phyloP scores from a whole-genome alignment of 768 basidiomycete genomes.

The Naganishia friedmannii region DNA sequence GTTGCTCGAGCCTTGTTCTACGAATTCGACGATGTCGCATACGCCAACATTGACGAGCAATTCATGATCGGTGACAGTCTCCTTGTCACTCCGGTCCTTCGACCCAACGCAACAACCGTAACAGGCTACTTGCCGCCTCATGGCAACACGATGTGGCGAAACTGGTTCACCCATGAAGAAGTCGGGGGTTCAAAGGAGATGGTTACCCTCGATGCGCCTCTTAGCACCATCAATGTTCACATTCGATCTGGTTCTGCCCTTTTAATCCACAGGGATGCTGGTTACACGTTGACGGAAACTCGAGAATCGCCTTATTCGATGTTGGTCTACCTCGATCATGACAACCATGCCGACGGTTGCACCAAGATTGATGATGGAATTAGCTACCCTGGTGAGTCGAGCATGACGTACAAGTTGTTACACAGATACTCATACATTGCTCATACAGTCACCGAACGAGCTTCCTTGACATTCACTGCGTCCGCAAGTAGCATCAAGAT shows the following conservation, averaged over 20 bases:
- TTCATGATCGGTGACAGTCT: slow-evolving; percentile 70
- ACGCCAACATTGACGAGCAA: slow-evolving; percentile 54
- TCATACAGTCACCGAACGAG: slow-evolving; percentile 33
- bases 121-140: slow-evolving; percentile 54
- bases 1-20: slow-evolving; percentile 73
- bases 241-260: slow-evolving; percentile 68
- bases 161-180: slow-evolving; percentile 48
- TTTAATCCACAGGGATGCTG: slow-evolving; percentile 63
- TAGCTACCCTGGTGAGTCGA: slow-evolving; percentile 36
- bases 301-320: slow-evolving; percentile 63
- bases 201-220: slow-evolving; percentile 60
- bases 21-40: slow-evolving; percentile 68
- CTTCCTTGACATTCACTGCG: slow-evolving; percentile 51
- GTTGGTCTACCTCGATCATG: slow-evolving; percentile 59
- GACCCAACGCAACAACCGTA: slow-evolving; percentile 66
- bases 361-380: slow-evolving; percentile 72
- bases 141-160: slow-evolving; percentile 36
- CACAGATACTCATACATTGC: background rate
- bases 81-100: slow-evolving; percentile 72
- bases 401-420: background rate
- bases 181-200: slow-evolving; percentile 56
- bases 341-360: slow-evolving; percentile 60
- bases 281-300: slow-evolving; percentile 68
- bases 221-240: slow-evolving; percentile 73
- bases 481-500: slow-evolving; percentile 24